phyloP scores from a whole-genome alignment of 495 filamentous ascomycete species.

The Annulohypoxylon nitens region DNA sequence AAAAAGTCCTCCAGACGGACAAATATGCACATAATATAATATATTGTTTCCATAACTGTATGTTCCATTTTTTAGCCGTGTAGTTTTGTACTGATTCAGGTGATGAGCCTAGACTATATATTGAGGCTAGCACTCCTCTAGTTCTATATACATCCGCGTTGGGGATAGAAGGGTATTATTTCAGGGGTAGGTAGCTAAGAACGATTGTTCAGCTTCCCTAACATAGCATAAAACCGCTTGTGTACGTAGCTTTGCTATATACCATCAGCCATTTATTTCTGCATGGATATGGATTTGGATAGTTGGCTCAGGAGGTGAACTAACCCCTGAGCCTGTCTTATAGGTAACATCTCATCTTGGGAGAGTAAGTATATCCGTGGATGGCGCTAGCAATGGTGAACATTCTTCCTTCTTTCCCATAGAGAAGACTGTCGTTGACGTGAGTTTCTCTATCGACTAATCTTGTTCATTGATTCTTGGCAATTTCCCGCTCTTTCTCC shows the following conservation, averaged over 20 bases:
- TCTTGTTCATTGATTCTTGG: slow-evolving; percentile 48
- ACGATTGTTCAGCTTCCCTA: background rate
- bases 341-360: slow-evolving; percentile 20
- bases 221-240: slow-evolving; percentile 1
- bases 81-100: slow-evolving; percentile 16
- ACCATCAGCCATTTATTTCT: background rate
- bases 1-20: too few species aligned
- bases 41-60: background rate
- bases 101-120: slow-evolving; percentile 21
- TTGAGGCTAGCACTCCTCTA: background rate
- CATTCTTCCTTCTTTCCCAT: slow-evolving; percentile 29
- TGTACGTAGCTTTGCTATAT: background rate
- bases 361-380: background rate
- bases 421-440: background rate
- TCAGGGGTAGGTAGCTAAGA: slow-evolving; percentile 2
- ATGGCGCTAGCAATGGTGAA: background rate
- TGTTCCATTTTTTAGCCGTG: slow-evolving; percentile 1
- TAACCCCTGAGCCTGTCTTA: background rate
- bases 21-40: background rate
- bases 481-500: slow-evolving; percentile 60
- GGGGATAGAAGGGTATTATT: slow-evolving; percentile 12
- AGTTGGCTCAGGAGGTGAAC: background rate
- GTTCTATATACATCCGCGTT: slow-evolving; percentile 26
- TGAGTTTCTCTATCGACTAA: background rate
- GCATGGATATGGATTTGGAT: background rate